These are phyloP conservation scores for Linum lewisii DNA, from an alignment of 345 rosid genomes.

Conservation along the genomic window DNA sequence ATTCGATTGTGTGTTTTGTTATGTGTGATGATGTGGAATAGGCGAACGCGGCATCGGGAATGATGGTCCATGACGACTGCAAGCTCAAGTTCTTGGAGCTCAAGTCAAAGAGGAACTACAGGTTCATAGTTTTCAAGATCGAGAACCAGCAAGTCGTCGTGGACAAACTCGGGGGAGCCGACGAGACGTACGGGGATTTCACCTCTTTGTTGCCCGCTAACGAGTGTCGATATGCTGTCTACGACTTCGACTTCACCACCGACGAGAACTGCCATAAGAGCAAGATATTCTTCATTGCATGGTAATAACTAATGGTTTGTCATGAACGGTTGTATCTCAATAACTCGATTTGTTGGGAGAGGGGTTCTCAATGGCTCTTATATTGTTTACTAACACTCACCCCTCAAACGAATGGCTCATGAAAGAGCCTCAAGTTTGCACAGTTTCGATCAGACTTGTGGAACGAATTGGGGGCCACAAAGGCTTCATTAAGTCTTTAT, in stretches of 20 bases:
- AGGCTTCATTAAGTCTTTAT: too few relatives aligned
- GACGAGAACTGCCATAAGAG: conserved; percentile 90
- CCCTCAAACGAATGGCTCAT: too few relatives aligned
- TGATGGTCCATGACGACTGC: conserved; percentile 87
- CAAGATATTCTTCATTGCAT: conserved; percentile 96
- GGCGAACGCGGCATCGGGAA: conserved; percentile 94
- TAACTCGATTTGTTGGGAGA: too few relatives aligned
- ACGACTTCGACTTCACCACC: conserved; percentile 75
- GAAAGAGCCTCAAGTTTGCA: too few relatives aligned
- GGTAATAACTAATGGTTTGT: too few relatives aligned
- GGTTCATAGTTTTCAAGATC: conserved; percentile 84
- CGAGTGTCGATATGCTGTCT: conserved; percentile 93
- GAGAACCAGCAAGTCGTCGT: conserved; percentile 72
- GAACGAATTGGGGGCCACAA: too few relatives aligned
- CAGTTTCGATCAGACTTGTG: too few relatives aligned
- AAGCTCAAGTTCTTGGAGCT: conserved; percentile 82
- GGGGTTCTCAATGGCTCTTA: too few relatives aligned
- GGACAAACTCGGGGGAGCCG: conserved; percentile 66
- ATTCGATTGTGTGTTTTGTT: conserved; percentile 1
- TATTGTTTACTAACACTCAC: too few relatives aligned
- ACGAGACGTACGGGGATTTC: conserved; percentile 70
- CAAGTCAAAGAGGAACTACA: conserved; percentile 69
- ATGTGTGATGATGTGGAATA: conserved; percentile 7
- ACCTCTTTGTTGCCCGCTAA: conserved; percentile 56
- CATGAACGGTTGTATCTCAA: too few relatives aligned